Percentiles rank a stretch among this genome's conserved stretches.
Conservation (phyloP, 2,329 filamentous ascomycete genomes). For the Cytospora schulzeri region DNA sequence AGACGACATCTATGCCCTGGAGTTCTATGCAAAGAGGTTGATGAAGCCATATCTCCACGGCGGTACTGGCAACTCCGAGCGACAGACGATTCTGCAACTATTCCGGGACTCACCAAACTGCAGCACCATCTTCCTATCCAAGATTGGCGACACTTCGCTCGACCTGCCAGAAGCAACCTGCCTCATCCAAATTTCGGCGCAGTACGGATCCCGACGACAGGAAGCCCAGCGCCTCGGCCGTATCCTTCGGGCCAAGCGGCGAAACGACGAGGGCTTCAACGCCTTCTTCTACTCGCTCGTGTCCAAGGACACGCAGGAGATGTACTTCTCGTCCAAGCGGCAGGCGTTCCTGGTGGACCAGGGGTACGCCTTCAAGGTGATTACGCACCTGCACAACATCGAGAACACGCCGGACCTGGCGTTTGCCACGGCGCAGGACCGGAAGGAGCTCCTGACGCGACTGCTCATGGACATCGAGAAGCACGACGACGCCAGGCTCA, state of each 20-base stretch:
- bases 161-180: constrained; percentile 96
- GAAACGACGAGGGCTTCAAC: constrained; percentile 98
- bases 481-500: constrained; percentile 33
- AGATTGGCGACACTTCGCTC: constrained; percentile 97
- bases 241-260: constrained; percentile 89
- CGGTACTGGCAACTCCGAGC: constrained; percentile 81
- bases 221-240: constrained; percentile 92
- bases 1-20: constrained; percentile 91
- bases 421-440: constrained; percentile 77
- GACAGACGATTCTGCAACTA: constrained; percentile 84
- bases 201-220: constrained; percentile 95
- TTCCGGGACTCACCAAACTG: constrained; percentile 91
- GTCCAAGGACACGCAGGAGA: constrained; percentile 95
- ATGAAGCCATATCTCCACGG: constrained; percentile 91
- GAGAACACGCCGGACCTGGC: constrained; percentile 79
- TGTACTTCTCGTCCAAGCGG: constrained; percentile 95
- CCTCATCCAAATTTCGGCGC: constrained; percentile 94
- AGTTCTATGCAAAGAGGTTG: constrained; percentile 81
- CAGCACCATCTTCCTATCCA: constrained; percentile 93
- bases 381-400: constrained; percentile 91
- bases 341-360: constrained; percentile 98
- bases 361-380: constrained; percentile 98
- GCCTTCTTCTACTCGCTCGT: constrained; percentile 98
- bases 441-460: constrained; percentile 83
- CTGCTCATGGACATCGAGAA: constrained; percentile 84